These are phyloP conservation scores for Calonectria pseudoreteaudii DNA, from an alignment of 2,329 filamentous ascomycete genomes.

Conservation along the genomic window DNA sequence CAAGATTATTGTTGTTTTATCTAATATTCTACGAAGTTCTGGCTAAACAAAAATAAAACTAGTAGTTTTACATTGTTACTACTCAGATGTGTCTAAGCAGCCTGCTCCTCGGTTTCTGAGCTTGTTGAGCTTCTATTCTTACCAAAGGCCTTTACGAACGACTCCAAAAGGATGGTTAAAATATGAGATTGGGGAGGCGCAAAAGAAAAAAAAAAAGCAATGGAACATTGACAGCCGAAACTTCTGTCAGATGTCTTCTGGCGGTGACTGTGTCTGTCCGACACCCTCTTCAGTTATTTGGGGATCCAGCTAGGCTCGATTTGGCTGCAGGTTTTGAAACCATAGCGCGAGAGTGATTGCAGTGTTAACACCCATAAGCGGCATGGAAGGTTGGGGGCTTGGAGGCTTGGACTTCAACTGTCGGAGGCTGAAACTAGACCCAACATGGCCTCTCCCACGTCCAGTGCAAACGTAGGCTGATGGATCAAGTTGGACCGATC, in stretches of 20 bases:
- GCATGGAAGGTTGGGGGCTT: background rate
- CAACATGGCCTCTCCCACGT: background rate
- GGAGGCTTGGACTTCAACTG: background rate
- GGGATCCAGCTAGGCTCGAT: background rate
- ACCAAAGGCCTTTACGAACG: too few relatives aligned
- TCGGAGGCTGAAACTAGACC: background rate
- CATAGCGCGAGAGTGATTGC: background rate
- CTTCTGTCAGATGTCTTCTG: background rate
- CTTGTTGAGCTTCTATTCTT: too few relatives aligned
- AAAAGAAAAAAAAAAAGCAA: too few relatives aligned
- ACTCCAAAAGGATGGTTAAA: too few relatives aligned
- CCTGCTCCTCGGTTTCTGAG: too few relatives aligned
- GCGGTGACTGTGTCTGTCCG: background rate
- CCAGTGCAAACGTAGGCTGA: background rate
- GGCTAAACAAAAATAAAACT: too few relatives aligned
- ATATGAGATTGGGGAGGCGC: too few relatives aligned
- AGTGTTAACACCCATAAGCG: background rate
- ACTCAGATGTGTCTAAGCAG: too few relatives aligned
- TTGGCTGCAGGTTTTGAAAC: background rate
- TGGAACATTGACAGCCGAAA: background rate
- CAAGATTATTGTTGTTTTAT: too few relatives aligned
- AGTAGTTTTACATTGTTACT: too few relatives aligned
- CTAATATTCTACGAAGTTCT: too few relatives aligned
- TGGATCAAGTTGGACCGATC: too few relatives aligned
- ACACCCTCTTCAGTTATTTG: background rate